Conservation (phyloP, 768 basidiomycete genomes). For the Mycena maculata region DNA sequence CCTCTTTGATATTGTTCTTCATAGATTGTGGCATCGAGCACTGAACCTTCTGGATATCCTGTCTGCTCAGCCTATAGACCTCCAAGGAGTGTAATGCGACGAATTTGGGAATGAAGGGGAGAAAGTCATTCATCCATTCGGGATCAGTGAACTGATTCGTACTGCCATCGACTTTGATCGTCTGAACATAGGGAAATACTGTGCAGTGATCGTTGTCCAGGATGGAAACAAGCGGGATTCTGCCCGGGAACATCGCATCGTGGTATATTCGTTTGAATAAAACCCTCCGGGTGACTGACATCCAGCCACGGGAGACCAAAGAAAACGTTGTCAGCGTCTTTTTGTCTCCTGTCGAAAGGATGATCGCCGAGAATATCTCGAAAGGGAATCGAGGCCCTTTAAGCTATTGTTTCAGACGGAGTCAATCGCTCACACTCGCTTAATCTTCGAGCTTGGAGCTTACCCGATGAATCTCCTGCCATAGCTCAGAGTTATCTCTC, state of each 20-base stretch:
- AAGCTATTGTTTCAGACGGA: neutral
- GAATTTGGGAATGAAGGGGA: neutral
- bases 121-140: slow-evolving; percentile 3
- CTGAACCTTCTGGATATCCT: neutral
- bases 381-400: slow-evolving; percentile 9
- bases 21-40: neutral
- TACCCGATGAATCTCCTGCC: slow-evolving; percentile 5
- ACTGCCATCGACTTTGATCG: neutral
- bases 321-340: slow-evolving; percentile 7
- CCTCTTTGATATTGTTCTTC: neutral
- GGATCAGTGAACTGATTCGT: neutral
- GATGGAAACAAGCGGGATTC: neutral
- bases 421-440: neutral
- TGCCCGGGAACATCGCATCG: neutral
- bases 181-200: slow-evolving; percentile 5
- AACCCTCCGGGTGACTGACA: neutral
- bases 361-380: slow-evolving; percentile 8
- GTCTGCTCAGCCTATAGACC: neutral
- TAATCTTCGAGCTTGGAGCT: neutral
- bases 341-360: neutral
- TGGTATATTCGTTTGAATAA: neutral
- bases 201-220: slow-evolving; percentile 3
- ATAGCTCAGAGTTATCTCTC: neutral
- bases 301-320: slow-evolving; percentile 7
- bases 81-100: neutral